Percentiles rank a stretch among this genome's conserved stretches.
Evolutionary conservation across 2,329 filamentous ascomycete species (phyloP).

Genomic region (Fusarium haematococcum): DNA sequence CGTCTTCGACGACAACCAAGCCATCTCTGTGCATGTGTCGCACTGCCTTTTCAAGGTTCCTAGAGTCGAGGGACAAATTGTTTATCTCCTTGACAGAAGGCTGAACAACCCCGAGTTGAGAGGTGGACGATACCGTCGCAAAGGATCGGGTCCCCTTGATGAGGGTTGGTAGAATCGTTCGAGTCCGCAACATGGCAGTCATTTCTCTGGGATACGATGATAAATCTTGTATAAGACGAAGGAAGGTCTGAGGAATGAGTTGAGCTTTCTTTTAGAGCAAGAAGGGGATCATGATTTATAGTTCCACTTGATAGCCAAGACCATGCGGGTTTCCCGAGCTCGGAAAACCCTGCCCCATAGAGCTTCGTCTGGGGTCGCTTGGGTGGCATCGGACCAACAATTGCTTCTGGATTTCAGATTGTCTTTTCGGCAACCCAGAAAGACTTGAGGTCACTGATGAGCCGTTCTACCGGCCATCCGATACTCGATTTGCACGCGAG

Average conservation of each 20-base stretch:
- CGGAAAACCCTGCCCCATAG: constrained; percentile 38
- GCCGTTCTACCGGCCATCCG: constrained; percentile 54
- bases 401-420: neutral
- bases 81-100: constrained; percentile 57
- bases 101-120: constrained; percentile 36
- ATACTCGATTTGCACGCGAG: constrained; percentile 49
- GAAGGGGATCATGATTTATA: constrained; percentile 31
- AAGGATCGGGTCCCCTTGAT: constrained; percentile 15
- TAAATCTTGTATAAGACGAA: accelerated
- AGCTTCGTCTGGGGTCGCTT: neutral
- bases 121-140: constrained; percentile 7
- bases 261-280: neutral
- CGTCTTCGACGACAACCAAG: constrained; percentile 66
- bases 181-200: constrained; percentile 23
- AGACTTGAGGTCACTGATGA: constrained; percentile 46
- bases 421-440: constrained; percentile 38
- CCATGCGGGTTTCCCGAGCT: constrained; percentile 40
- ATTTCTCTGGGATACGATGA: neutral
- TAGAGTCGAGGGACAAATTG: constrained; percentile 52
- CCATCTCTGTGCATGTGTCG: constrained; percentile 65
- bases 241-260: neutral
- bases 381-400: neutral
- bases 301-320: neutral
- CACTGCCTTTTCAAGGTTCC: constrained; percentile 68
- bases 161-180: constrained; percentile 6